Percentiles rank a stretch among this genome's conserved stretches.
These are phyloP conservation scores for Cryptococcus jaspeensis DNA, from an alignment of 1,284 basidiomycete genomes.

Conservation along the genomic window DNA sequence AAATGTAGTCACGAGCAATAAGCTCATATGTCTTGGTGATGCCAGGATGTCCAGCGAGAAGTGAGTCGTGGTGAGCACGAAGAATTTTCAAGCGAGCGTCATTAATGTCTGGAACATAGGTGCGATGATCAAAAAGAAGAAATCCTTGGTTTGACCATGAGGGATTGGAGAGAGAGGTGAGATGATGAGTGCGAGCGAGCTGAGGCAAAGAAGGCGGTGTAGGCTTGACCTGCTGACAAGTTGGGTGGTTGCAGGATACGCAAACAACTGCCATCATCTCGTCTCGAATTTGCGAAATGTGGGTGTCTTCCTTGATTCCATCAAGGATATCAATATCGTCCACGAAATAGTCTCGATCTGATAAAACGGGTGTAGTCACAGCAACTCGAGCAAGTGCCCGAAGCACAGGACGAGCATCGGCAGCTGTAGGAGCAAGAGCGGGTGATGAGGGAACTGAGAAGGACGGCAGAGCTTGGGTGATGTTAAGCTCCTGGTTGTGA, in stretches of 20 bases:
- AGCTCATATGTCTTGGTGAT: slow-evolving; percentile 43
- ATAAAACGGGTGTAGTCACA: neutral
- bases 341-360: neutral
- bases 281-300: neutral
- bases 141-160: too few relatives aligned
- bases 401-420: neutral
- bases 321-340: neutral
- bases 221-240: neutral
- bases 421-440: too few relatives aligned
- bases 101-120: too few relatives aligned
- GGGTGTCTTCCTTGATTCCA: neutral
- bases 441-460: neutral
- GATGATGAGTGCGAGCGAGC: too few relatives aligned
- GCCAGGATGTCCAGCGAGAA: slow-evolving; percentile 53
- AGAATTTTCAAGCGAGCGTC: too few relatives aligned
- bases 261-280: neutral
- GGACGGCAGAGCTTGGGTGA: neutral
- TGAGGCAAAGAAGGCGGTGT: too few relatives aligned
- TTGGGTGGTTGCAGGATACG: neutral
- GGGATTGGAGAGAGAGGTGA: too few relatives aligned
- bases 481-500: neutral
- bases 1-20: slow-evolving; percentile 32
- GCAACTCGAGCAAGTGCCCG: neutral
- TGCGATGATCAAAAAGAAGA: too few relatives aligned
- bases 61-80: slow-evolving; percentile 26